Conservation (phyloP, 345 rosid species). For the Pugionium dolabratum region DNA sequence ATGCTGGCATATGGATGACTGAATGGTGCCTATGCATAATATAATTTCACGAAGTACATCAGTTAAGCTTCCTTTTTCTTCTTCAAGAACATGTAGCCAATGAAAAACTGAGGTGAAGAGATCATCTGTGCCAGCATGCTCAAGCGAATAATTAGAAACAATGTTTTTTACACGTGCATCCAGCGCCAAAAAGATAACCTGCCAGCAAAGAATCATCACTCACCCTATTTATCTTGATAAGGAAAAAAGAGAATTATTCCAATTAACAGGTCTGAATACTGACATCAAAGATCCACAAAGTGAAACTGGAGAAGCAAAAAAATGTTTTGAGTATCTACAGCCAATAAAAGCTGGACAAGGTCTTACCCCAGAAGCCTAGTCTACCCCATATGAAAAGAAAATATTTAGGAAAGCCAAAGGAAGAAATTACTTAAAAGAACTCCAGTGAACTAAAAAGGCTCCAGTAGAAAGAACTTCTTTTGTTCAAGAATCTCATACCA, state of each 20-base stretch:
- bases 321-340: neutral
- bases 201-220: conserved; percentile 37
- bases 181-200: conserved; percentile 90
- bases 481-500: neutral
- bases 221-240: conserved; percentile 3
- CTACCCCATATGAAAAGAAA: neutral
- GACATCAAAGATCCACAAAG: conserved; percentile 1
- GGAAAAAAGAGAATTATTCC: neutral
- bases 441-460: neutral
- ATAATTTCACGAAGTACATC: conserved; percentile 69
- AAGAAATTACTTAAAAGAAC: neutral
- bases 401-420: neutral
- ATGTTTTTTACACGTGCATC: conserved; percentile 90
- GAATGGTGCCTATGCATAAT: conserved; percentile 80
- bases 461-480: neutral
- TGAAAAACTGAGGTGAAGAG: conserved; percentile 72
- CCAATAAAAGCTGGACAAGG: neutral
- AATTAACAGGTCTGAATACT: neutral
- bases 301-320: neutral
- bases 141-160: conserved; percentile 82
- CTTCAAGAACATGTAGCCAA: conserved; percentile 60
- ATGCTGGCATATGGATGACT: conserved; percentile 79
- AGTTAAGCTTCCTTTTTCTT: conserved; percentile 48
- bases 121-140: conserved; percentile 80
- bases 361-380: conserved; percentile 1